phyloP scores from a whole-genome alignment of 805 yeast genomes.

The Kluyveromyces nonfermentans region DNA sequence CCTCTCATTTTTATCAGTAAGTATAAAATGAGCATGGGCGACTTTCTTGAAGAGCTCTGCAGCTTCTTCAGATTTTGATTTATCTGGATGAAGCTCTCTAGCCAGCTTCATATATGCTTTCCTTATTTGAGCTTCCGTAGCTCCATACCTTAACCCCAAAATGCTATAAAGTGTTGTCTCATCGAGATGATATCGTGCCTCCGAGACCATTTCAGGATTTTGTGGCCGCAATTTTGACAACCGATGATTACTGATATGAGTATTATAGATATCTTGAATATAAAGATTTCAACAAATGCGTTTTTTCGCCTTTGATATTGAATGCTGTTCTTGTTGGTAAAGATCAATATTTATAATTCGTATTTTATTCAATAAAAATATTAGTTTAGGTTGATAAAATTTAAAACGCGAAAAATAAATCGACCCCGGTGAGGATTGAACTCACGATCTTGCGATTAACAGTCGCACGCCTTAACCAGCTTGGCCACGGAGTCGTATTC shows the following conservation, averaged over 20 bases:
- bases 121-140: conserved; percentile 37
- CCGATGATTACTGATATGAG: no score
- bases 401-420: conserved; percentile 2
- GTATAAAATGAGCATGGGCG: conserved; percentile 24
- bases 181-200: conserved; percentile 14
- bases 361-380: not conserved
- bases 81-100: conserved; percentile 70
- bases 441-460: conserved; percentile 58
- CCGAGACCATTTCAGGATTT: conserved; percentile 4
- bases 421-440: conserved; percentile 54
- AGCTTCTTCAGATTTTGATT: conserved; percentile 40
- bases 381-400: not conserved
- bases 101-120: conserved; percentile 75
- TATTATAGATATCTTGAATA: no score
- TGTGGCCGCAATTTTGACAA: not conserved
- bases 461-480: conserved; percentile 56
- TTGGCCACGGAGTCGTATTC: conserved; percentile 53
- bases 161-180: conserved; percentile 25
- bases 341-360: no score
- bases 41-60: conserved; percentile 26
- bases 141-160: conserved; percentile 19
- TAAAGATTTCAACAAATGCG: no score
- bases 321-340: no score
- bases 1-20: conserved; percentile 19
- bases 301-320: no score